phyloP scores from a whole-genome alignment of 768 basidiomycete genomes.

The Neoboletus brunneissimus region DNA sequence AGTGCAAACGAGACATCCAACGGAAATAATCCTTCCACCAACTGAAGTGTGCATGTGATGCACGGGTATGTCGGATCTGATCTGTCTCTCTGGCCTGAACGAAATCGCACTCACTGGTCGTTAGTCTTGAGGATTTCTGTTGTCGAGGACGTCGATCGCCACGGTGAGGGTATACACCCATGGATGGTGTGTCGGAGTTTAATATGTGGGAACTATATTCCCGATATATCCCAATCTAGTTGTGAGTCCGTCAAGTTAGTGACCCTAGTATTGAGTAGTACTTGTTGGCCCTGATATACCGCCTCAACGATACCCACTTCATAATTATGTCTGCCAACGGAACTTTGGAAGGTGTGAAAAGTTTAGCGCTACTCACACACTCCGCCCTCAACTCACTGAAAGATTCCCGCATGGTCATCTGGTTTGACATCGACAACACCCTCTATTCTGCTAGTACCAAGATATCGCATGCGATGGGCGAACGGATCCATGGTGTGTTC shows the following conservation, averaged over 20 bases:
- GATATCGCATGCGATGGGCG: slow-evolving; percentile 77
- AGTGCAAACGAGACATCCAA: slow-evolving; percentile 32
- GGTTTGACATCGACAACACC: slow-evolving; percentile 88
- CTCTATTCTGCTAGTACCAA: slow-evolving; percentile 74
- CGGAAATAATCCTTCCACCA: slow-evolving; percentile 15
- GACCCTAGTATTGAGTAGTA: too few species aligned
- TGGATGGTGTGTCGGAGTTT: slow-evolving; percentile 25
- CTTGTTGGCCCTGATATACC: slow-evolving; percentile 1
- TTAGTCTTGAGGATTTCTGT: slow-evolving; percentile 42
- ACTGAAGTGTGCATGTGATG: background rate
- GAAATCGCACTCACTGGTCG: slow-evolving; percentile 39
- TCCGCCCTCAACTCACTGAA: slow-evolving; percentile 3
- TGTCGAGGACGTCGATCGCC: slow-evolving; percentile 30
- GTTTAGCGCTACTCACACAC: background rate
- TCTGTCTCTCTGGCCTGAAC: slow-evolving; percentile 10
- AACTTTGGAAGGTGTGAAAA: slow-evolving; percentile 24
- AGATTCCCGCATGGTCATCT: slow-evolving; percentile 64
- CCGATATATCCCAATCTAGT: slow-evolving; percentile 8
- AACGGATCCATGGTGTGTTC: slow-evolving; percentile 67
- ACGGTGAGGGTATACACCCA: slow-evolving; percentile 14
- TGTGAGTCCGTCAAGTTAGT: too few species aligned
- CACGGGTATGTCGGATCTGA: background rate
- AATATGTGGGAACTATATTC: slow-evolving; percentile 23
- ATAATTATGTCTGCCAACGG: slow-evolving; percentile 22
- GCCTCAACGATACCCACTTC: slow-evolving; percentile 23